Base-by-base conservation (phyloP, 495 filamentous ascomycete genomes). In the Aspergillus bridgeri region DNA sequence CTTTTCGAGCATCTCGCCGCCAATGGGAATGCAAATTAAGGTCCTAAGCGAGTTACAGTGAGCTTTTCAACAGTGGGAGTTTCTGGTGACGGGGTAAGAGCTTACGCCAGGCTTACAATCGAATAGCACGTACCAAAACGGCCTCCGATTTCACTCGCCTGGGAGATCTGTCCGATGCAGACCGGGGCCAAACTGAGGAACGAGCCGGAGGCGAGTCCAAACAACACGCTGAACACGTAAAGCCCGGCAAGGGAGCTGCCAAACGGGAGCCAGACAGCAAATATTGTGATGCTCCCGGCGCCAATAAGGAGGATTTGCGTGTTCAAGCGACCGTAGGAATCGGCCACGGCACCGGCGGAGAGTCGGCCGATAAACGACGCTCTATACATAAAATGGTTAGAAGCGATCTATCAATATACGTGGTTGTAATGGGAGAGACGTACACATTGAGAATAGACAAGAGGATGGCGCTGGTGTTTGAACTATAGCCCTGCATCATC, bases 301-400 rank as follows among this genome's bases (percentile, higher is more conserved):
- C 69, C 42, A 7, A 87, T 70, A 0, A 75, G 65, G 0, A 59
- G 42, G 5, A 65, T 63, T 29, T 72, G 67, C 0, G 69, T 78
- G 69, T 92, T 92, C 72, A 85, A 88, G 15, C 87, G 82, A 1
- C 90, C 90, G 50, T 89, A 64, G 50, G 78, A 81, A 66, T 94
- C 90, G 19, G 84, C 89, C 19, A 88, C 59, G 51, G 82, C 79
- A 19, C 87, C 88, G 5, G 88, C 88, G 1, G 89, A 58, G 33
- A 90, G 85, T 27, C 90, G 83, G 7, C 90, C 90, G 42, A 88
- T 25, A 6, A 65, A 70, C 42, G 69, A 74, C 52, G 58, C 65
- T 19, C 69, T 76, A 44, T 20, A 43, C 17, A 3, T 42, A 5
- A 3, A 4, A 29, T 7, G 27, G 27, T 29, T 7, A 29, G 27